Conservation (phyloP, 208 protist genomes). For the Perkinsela sp. region DNA sequence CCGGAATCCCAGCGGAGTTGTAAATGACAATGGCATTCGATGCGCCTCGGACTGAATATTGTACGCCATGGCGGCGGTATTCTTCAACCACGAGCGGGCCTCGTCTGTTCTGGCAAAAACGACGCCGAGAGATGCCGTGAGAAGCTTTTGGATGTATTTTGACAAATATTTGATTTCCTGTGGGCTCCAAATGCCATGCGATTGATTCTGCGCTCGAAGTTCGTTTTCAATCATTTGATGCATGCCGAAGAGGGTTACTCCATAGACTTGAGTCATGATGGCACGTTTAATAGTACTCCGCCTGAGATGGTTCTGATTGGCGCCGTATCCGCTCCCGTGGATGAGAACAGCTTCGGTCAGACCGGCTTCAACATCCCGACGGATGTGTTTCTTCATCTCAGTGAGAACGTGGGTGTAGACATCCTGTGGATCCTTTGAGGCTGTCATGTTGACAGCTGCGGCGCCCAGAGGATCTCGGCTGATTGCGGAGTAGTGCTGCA, state of each 20-base stretch:
- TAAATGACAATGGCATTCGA: background rate
- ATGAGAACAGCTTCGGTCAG: slow-evolving; percentile 2
- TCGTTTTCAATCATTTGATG: slow-evolving; percentile 4
- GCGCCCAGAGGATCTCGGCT: slow-evolving; percentile 35
- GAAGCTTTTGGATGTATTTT: background rate
- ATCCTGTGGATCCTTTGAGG: slow-evolving; percentile 16
- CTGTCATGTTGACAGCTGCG: slow-evolving; percentile 28
- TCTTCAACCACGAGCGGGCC: background rate
- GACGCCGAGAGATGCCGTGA: background rate
- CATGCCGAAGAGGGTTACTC: slow-evolving; percentile 52
- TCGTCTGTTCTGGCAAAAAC: background rate
- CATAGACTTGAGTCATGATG: slow-evolving; percentile 55
- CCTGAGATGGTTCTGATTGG: slow-evolving; percentile 12
- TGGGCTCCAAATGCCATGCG: background rate
- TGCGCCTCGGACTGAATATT: background rate
- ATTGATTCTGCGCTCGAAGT: background rate
- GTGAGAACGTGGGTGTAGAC: slow-evolving; percentile 24
- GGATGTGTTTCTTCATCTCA: slow-evolving; percentile 6
- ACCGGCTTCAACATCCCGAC: background rate
- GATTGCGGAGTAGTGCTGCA: slow-evolving; percentile 67
- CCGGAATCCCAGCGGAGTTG: slow-evolving; percentile 2
- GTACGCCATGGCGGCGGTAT: background rate
- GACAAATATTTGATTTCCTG: background rate
- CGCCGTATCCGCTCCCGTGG: background rate
- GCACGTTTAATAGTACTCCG: slow-evolving; percentile 66